phyloP scores from a whole-genome alignment of 2,329 filamentous ascomycete genomes.

The Balansia obtecta region DNA sequence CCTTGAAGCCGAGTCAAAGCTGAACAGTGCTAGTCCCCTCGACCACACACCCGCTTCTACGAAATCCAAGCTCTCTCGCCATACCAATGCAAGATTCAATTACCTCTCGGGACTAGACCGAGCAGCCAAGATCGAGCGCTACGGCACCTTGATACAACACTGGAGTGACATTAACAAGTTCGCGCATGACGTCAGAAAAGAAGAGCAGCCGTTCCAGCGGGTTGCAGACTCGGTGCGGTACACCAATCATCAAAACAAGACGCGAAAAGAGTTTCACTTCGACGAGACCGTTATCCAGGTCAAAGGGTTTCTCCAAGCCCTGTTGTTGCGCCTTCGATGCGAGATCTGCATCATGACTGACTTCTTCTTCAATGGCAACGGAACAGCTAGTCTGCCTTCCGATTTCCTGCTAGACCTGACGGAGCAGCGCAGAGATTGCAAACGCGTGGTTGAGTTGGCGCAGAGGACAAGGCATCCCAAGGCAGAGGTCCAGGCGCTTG shows the following conservation, averaged over 20 bases:
- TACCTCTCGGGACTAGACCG: neutral
- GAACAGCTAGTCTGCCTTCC: neutral
- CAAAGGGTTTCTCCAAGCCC: conserved; percentile 27
- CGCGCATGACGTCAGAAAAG: conserved; percentile 19
- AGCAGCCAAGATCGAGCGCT: neutral
- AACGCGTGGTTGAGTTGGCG: conserved; percentile 27
- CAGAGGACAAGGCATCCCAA: conserved; percentile 20
- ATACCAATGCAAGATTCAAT: neutral
- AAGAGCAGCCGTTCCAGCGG: conserved; percentile 37
- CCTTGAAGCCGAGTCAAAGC: conserved; percentile 5
- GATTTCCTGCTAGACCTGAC: conserved; percentile 15
- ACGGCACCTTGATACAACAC: neutral
- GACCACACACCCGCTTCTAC: neutral
- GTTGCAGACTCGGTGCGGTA: conserved; percentile 32
- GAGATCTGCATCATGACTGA: conserved; percentile 35
- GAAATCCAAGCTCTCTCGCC: neutral
- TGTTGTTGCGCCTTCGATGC: conserved; percentile 32
- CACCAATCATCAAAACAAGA: conserved; percentile 18
- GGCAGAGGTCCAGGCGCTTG: conserved; percentile 36
- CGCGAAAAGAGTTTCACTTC: conserved; percentile 17
- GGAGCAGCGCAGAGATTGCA: conserved; percentile 25
- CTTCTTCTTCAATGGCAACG: conserved; percentile 12
- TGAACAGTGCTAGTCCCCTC: conserved; percentile 1
- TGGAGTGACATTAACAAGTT: conserved; percentile 8
- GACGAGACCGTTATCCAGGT: conserved; percentile 24